These are phyloP conservation scores for Pichia eremophila DNA, from an alignment of 805 yeast genomes.

Conservation along the genomic window DNA sequence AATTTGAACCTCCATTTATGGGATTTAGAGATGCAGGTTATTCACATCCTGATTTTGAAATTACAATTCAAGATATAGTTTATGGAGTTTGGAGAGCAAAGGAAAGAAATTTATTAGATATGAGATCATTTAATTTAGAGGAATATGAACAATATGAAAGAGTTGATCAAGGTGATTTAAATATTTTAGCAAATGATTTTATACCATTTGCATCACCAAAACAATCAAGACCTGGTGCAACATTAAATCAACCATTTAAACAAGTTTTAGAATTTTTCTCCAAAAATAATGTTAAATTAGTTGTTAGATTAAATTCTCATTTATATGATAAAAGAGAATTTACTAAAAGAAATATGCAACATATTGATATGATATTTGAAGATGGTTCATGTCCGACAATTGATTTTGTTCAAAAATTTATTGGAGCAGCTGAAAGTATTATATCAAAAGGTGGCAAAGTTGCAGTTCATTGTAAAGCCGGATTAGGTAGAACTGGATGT, in stretches of 20 bases:
- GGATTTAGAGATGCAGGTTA: conserved; percentile 97
- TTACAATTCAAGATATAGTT: conserved; percentile 89
- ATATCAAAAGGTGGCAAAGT: conserved; percentile 82
- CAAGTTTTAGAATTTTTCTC: conserved; percentile 74
- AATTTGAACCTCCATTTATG: conserved; percentile 87
- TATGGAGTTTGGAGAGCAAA: conserved; percentile 98
- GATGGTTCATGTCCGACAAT: conserved; percentile 97
- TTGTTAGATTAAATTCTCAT: conserved; percentile 87
- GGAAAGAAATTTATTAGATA: conserved; percentile 79
- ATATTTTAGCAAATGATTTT: conserved; percentile 83
- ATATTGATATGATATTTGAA: conserved; percentile 91
- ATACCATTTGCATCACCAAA: conserved; percentile 97
- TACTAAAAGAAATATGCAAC: conserved; percentile 73
- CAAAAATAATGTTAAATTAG: conserved; percentile 69
- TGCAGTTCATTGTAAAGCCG: conserved; percentile 99
- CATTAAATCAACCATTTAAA: conserved; percentile 64
- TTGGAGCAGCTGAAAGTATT: conserved; percentile 91
- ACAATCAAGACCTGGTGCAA: conserved; percentile 44
- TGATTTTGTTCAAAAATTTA: conserved; percentile 83
- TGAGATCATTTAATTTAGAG: conserved; percentile 80
- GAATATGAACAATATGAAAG: conserved; percentile 91
- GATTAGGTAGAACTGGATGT: conserved; percentile 96
- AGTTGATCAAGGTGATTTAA: conserved; percentile 96
- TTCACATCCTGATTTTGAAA: conserved; percentile 87
- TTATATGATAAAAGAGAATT: conserved; percentile 81